Percentiles rank a stretch among this genome's conserved stretches.
These are phyloP conservation scores for Herpetomonas samuelpessoai DNA, from an alignment of 208 protist genomes.

Conservation along the genomic window DNA sequence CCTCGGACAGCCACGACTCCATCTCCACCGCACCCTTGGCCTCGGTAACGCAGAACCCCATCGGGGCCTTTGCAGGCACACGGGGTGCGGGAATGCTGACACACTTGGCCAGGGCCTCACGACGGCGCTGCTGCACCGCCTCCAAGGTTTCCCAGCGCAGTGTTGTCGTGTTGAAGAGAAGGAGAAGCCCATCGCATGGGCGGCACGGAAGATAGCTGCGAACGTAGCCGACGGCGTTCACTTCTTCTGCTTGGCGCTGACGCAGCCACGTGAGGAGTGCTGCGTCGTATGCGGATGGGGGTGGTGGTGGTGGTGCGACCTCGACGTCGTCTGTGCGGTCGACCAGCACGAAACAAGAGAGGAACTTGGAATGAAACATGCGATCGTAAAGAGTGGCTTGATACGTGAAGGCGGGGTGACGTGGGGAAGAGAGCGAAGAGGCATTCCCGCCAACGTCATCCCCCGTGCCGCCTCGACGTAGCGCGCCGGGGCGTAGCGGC, in stretches of 20 bases:
- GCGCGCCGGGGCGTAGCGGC: too few species aligned
- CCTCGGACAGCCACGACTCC: too few species aligned
- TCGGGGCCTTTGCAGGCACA: too few species aligned
- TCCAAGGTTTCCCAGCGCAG: not conserved
- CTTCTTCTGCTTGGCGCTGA: not conserved
- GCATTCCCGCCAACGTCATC: too few species aligned
- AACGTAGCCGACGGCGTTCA: not conserved
- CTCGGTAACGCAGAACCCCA: too few species aligned
- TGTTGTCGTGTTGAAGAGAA: not conserved
- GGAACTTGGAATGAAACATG: not conserved
- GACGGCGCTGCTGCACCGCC: not conserved
- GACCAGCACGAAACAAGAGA: not conserved
- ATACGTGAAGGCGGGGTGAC: not conserved
- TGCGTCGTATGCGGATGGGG: too few species aligned
- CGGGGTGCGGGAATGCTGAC: too few species aligned
- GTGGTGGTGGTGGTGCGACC: not conserved
- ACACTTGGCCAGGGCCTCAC: not conserved
- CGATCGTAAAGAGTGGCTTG: not conserved
- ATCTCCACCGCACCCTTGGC: too few species aligned
- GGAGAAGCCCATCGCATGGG: not conserved
- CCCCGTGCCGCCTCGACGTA: too few species aligned
- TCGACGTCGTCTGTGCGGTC: not conserved
- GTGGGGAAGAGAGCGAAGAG: not conserved
- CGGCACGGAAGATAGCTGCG: not conserved
- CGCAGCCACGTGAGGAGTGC: not conserved